Conservation (phyloP, 2,329 filamentous ascomycete genomes). For the Talaromyces albobiverticillius region DNA sequence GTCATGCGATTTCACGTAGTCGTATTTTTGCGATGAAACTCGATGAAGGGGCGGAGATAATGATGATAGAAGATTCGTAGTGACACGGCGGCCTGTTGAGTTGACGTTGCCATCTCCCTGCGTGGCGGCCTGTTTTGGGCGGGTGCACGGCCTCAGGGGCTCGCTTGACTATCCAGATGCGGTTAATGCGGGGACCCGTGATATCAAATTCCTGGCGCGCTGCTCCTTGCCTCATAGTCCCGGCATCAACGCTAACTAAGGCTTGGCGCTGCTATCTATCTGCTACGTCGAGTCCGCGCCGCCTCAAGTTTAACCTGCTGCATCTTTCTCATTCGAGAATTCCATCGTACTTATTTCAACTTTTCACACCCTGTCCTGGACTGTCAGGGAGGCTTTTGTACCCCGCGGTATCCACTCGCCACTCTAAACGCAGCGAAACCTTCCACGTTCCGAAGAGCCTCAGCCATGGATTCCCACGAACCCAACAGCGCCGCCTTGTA, state of each 20-base stretch:
- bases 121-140: slow-evolving; percentile 40
- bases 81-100: slow-evolving; percentile 37
- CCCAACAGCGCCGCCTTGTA: slow-evolving; percentile 45
- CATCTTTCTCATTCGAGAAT: no score
- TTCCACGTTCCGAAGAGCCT: background rate
- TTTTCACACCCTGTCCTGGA: no score
- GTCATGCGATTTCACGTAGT: slow-evolving; percentile 53
- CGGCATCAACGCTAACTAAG: no score
- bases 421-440: no score
- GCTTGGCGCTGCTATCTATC: slow-evolving; percentile 13
- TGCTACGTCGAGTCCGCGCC: background rate
- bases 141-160: slow-evolving; percentile 42
- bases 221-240: slow-evolving; percentile 1
- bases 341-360: no score
- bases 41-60: slow-evolving; percentile 46
- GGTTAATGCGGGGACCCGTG: slow-evolving; percentile 43
- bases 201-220: slow-evolving; percentile 36
- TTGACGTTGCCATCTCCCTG: slow-evolving; percentile 45
- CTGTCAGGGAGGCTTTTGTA: no score
- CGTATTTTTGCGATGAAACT: slow-evolving; percentile 57
- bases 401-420: no score
- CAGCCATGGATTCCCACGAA: slow-evolving; percentile 32
- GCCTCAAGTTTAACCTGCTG: no score
- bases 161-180: slow-evolving; percentile 37
- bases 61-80: slow-evolving; percentile 29